These are phyloP conservation scores for Fusarium virguliforme DNA, from an alignment of 2,329 filamentous ascomycete species.

Conservation along the genomic window DNA sequence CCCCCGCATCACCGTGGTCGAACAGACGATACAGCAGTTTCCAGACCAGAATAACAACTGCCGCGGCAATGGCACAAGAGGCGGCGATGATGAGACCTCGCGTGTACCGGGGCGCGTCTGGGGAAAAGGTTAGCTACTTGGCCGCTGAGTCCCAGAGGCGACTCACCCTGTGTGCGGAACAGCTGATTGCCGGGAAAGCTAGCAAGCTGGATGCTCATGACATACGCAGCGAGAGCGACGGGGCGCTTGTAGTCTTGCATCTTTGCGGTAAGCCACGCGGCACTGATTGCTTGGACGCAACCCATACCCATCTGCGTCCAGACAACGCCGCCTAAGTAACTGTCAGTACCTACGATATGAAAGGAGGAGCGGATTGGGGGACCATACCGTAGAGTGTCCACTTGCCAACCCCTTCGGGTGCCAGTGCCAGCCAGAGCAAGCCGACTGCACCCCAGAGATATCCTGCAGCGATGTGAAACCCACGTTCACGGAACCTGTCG, in stretches of 20 bases:
- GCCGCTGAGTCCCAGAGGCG: too few relatives aligned
- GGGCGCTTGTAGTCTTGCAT: constrained; percentile 53
- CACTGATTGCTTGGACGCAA: constrained; percentile 52
- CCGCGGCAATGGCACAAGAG: constrained; percentile 46
- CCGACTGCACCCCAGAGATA: constrained; percentile 51
- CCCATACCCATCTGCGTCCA: constrained; percentile 56
- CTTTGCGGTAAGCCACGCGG: constrained; percentile 52
- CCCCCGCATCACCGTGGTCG: constrained; percentile 50
- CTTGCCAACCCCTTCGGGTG: constrained; percentile 44
- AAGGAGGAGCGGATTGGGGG: not conserved
- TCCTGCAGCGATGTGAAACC: constrained; percentile 50
- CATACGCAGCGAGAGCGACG: constrained; percentile 52
- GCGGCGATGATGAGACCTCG: constrained; percentile 49
- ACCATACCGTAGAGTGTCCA: constrained; percentile 47
- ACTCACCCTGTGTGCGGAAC: constrained; percentile 48
- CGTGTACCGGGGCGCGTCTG: constrained; percentile 51
- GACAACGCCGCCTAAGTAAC: constrained; percentile 46
- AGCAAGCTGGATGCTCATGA: constrained; percentile 54
- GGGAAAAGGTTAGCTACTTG: not conserved
- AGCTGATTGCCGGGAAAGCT: constrained; percentile 54
- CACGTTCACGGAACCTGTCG: constrained; percentile 51
- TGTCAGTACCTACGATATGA: not conserved
- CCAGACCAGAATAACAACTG: constrained; percentile 50
- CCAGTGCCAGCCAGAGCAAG: constrained; percentile 50
- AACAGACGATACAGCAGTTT: constrained; percentile 52